Evolutionary conservation across 2,329 filamentous ascomycete genomes (phyloP).

Genomic region (Rhinocladiella similis): DNA sequence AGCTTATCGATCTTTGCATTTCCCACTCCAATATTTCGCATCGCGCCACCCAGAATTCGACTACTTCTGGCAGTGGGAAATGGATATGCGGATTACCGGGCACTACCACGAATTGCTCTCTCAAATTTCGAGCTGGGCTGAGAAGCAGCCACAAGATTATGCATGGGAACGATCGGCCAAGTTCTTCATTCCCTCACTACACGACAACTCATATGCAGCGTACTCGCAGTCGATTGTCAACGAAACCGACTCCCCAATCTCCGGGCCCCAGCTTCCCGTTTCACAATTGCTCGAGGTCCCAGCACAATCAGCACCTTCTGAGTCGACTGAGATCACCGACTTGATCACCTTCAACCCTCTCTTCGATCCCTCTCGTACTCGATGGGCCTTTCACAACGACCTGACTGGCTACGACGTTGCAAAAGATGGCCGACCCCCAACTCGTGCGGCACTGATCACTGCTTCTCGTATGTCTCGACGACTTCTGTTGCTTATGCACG

Average conservation of each 20-base stretch:
- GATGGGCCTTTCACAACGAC: slow-evolving; percentile 71
- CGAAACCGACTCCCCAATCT: slow-evolving; percentile 17
- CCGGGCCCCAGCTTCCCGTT: slow-evolving; percentile 23
- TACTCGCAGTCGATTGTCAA: slow-evolving; percentile 18
- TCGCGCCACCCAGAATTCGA: slow-evolving; percentile 64
- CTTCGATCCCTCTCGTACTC: slow-evolving; percentile 69
- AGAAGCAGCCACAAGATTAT: slow-evolving; percentile 66
- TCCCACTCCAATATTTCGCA: slow-evolving; percentile 65
- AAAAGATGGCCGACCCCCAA: slow-evolving; percentile 57
- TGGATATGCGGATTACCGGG: slow-evolving; percentile 66
- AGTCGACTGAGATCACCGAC: slow-evolving; percentile 62
- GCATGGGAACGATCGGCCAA: slow-evolving; percentile 76
- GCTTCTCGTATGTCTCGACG: slow-evolving; percentile 67
- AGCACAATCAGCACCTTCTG: slow-evolving; percentile 8
- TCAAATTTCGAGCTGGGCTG: slow-evolving; percentile 65
- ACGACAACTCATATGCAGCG: slow-evolving; percentile 22
- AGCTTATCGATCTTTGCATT: slow-evolving; percentile 61
- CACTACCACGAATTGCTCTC: slow-evolving; percentile 74
- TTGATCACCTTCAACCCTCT: slow-evolving; percentile 76
- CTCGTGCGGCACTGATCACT: slow-evolving; percentile 71
- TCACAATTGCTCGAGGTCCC: slow-evolving; percentile 22
- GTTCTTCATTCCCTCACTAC: slow-evolving; percentile 67
- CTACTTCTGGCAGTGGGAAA: slow-evolving; percentile 71
- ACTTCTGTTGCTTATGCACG: slow-evolving; percentile 70
- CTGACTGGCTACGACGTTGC: slow-evolving; percentile 65